Evolutionary conservation across 495 filamentous ascomycete genomes (phyloP).

Genomic region (Hypoxylon intermedium): DNA sequence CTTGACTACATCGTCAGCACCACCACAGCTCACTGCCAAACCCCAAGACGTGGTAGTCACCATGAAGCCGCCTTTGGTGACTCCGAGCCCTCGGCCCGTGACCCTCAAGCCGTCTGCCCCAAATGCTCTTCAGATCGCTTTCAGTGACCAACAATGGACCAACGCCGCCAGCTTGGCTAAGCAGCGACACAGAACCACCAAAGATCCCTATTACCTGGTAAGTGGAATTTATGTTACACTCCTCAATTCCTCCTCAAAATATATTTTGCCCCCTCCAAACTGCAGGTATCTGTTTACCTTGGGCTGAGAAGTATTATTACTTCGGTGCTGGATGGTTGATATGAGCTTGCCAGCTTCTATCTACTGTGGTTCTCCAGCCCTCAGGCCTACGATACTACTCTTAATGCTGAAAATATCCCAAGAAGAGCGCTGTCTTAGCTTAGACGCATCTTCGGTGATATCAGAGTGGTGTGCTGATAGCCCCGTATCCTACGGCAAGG

Average conservation of each 20-base stretch:
- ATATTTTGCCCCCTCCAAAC: background rate
- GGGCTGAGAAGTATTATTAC: background rate
- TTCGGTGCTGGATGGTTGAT: background rate
- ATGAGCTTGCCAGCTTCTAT: background rate
- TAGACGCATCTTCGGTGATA: too few species aligned
- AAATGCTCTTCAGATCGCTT: constrained; percentile 49
- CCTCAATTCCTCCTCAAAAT: background rate
- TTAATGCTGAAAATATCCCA: background rate
- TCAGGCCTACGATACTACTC: background rate
- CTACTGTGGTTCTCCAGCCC: background rate
- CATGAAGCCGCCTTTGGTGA: constrained; percentile 18
- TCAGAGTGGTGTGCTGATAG: too few species aligned
- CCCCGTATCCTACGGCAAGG: too few species aligned
- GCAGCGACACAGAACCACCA: constrained; percentile 49
- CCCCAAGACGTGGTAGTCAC: background rate
- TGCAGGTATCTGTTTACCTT: background rate
- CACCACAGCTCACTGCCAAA: background rate
- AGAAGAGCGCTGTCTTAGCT: background rate
- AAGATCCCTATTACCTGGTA: constrained; percentile 57
- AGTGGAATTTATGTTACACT: constrained; percentile 1
- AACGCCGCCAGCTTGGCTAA: constrained; percentile 50
- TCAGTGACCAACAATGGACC: constrained; percentile 53
- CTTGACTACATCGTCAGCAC: background rate
- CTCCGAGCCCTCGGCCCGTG: constrained; percentile 4
- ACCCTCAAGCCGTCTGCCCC: constrained; percentile 47